Base-by-base conservation (phyloP, 495 filamentous ascomycete genomes). In the Xylaria venustula region DNA sequence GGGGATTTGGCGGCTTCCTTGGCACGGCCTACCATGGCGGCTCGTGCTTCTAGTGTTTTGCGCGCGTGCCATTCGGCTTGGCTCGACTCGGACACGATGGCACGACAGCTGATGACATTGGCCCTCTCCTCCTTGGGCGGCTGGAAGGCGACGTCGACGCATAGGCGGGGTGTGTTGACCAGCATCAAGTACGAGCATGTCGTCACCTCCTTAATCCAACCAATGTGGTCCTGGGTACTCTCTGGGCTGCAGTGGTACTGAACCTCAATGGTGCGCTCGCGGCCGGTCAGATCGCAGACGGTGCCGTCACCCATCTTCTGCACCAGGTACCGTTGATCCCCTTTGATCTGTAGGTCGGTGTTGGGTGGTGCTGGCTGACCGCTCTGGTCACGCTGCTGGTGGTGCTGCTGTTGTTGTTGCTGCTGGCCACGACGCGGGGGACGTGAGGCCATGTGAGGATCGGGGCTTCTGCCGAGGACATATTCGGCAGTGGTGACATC, bases 131-230 rank as follows among this genome's bases (percentile, higher is more conserved):
- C 86, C 58, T 92, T 88, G 1, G 92, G 91, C 8, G 93, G 92
- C 40, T 90, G 79, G 74, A 98, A 98, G 6, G 93, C 93, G 22
- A 92, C 86, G 63, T 98, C 94, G 69, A 90, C 88, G 73, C 94
- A 98, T 45, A 98, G 85, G 1, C 93, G 85, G 2, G 94, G 91
- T 0, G 94, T 98, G 70, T 97, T 89, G 52, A 98, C 86, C 1
- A 96, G 85, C 91, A 98, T 96, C 42, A 97, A 76, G 64, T 98
- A 98, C 22, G 90, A 88, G 75, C 94, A 98, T 8, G 92, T 97
- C 8, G 88, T 88, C 4, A 96, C 82, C 70, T 98, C 94, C 69
- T 98, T 98, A 77, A 98, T 95, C 84, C 90, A 92, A 46, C 87
- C 89, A 63, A 98, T 97, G 7, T 88, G 87, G 72, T 97, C 93